Percentiles rank a stretch among this genome's conserved stretches.
Conservation (phyloP, 345 rosid genomes). For the Cardiospermum halicacabum region DNA sequence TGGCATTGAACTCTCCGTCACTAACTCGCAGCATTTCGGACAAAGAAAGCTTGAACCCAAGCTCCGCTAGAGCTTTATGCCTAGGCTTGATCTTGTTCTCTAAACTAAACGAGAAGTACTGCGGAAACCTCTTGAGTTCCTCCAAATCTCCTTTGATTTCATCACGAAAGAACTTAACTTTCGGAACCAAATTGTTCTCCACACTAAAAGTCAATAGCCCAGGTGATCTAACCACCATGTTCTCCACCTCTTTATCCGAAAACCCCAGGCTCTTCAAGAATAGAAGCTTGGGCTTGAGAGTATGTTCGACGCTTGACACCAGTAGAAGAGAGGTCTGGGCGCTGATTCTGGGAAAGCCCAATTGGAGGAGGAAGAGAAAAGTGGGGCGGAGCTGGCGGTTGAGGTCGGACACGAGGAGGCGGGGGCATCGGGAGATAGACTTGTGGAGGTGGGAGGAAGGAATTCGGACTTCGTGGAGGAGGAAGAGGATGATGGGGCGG, state of each 20-base stretch:
- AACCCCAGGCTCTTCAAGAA: constrained; percentile 50
- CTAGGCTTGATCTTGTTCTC: constrained; percentile 84
- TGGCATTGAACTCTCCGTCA: constrained; percentile 62
- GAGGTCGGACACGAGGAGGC: constrained; percentile 50
- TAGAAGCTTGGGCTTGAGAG: constrained; percentile 53
- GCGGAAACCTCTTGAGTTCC: constrained; percentile 77
- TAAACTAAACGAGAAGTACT: constrained; percentile 81
- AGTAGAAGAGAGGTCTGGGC: constrained; percentile 54
- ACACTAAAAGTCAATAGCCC: constrained; percentile 66
- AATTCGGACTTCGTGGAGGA: constrained; percentile 49
- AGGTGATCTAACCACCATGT: constrained; percentile 75
- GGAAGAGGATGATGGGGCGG: constrained; percentile 60
- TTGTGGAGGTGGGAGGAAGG: constrained; percentile 43
- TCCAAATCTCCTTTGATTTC: constrained; percentile 61
- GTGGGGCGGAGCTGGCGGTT: constrained; percentile 56
- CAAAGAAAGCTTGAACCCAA: constrained; percentile 52
- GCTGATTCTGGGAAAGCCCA: constrained; percentile 52
- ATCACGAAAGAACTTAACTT: constrained; percentile 48
- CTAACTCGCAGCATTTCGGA: constrained; percentile 72
- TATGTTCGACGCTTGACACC: constrained; percentile 55
- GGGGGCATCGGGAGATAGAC: constrained; percentile 65
- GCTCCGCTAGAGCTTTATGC: constrained; percentile 52
- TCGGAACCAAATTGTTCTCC: constrained; percentile 63
- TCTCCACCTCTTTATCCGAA: constrained; percentile 43
- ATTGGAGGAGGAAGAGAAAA: constrained; percentile 37